Evolutionary conservation across 1,284 basidiomycete genomes (phyloP).

Genomic region (Pholiota adiposa): DNA sequence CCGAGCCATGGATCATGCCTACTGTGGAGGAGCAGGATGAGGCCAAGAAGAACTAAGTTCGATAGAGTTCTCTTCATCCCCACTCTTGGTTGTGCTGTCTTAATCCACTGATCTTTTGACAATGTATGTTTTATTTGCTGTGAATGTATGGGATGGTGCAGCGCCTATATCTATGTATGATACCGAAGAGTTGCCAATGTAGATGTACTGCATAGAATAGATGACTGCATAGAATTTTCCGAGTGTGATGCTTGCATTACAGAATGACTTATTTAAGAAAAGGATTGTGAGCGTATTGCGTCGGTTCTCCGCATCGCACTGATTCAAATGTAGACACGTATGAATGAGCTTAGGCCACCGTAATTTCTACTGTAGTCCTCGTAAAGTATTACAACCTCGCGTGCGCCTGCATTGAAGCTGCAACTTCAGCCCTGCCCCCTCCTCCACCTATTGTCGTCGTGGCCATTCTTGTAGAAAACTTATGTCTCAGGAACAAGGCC

Average conservation of each 20-base stretch:
- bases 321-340: too few species aligned
- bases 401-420: not conserved
- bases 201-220: not conserved
- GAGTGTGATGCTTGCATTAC: not conserved
- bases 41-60: slow-evolving; percentile 17
- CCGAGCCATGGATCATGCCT: slow-evolving; percentile 77
- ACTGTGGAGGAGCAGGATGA: slow-evolving; percentile 60
- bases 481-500: slow-evolving; percentile 20
- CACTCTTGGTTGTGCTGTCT: too few species aligned
- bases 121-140: too few species aligned
- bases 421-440: not conserved
- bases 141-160: too few species aligned
- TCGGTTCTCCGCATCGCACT: too few species aligned
- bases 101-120: too few species aligned
- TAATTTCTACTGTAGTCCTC: too few species aligned
- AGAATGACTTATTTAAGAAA: not conserved
- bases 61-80: too few species aligned
- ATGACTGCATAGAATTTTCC: not conserved
- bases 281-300: too few species aligned
- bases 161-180: not conserved
- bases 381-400: not conserved
- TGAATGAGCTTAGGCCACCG: too few species aligned
- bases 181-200: not conserved
- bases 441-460: too few species aligned
- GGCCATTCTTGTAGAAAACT: slow-evolving; percentile 3